phyloP scores from a whole-genome alignment of 192 early-diverging fungal genomes.

The Backusella tarrabulga region DNA sequence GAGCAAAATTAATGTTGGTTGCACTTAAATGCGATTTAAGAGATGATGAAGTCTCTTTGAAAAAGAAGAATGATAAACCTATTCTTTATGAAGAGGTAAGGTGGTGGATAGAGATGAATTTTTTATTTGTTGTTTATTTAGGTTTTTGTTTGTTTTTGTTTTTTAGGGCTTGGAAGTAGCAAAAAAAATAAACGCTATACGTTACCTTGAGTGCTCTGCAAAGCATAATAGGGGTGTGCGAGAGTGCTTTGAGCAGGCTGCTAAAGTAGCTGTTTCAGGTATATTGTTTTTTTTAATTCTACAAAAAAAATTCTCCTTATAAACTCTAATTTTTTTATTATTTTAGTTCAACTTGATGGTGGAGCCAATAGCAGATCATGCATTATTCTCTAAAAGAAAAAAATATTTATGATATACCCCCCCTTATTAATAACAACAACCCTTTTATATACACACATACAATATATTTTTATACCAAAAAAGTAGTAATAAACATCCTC shows the following conservation, averaged over 20 bases:
- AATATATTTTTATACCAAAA: not conserved
- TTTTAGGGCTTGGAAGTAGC: constrained; percentile 25
- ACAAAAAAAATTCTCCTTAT: not conserved
- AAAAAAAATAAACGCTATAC: constrained; percentile 23
- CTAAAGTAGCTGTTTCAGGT: constrained; percentile 31
- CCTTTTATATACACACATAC: not conserved
- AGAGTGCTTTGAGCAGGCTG: constrained; percentile 36
- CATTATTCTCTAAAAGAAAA: constrained; percentile 2
- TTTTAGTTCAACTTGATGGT: constrained; percentile 1
- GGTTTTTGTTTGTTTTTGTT: not conserved
- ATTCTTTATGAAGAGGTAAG: constrained; percentile 33
- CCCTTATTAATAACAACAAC: not conserved
- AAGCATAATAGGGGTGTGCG: constrained; percentile 33
- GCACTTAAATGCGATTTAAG: constrained; percentile 40
- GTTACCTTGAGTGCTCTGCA: constrained; percentile 35
- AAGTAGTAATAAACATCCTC: not conserved
- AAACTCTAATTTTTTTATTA: not conserved
- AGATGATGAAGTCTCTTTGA: constrained; percentile 19
- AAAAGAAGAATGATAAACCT: constrained; percentile 3
- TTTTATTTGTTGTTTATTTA: not conserved
- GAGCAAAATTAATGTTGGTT: constrained; percentile 25
- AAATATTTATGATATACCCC: not conserved
- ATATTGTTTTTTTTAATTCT: not conserved
- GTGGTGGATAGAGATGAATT: not conserved
- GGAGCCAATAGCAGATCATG: not conserved